Base-by-base conservation (phyloP, 257 asterid genomes). In the Galeopsis tetrahit region DNA sequence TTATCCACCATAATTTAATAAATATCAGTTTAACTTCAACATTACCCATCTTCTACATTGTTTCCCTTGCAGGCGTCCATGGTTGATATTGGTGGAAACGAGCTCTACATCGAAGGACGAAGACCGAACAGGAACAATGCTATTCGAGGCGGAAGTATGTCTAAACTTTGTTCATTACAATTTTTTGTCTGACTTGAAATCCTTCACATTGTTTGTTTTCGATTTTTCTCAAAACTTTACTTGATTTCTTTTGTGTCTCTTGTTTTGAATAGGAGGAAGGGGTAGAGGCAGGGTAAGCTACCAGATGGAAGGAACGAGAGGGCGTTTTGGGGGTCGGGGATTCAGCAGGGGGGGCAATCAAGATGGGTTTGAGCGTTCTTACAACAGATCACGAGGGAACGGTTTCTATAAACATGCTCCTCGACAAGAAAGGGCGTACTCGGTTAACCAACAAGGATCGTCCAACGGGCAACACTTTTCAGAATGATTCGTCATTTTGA, bases 101-200 rank as follows among this genome's bases (percentile, higher is more conserved):
- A 86, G 69, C 91, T 95, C 72, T 85, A 87, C 82, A 85, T 92
- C 62, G 99, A 95, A 88, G 99, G 98, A 56, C 85, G 99, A 68
- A 85, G 97, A 84, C 97, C 97, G 4, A 92, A 84, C 86, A 82
- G 98, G 81, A 82, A 85, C 78, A 82, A 69, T 70, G 67, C 85
- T 38, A 60, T 77, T 70, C 89, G 96, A 44, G 91, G 91, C 6
- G 98, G 99, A 83, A 90, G 99, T 92, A 90, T 4, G 97, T 81
- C 36, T 42, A 39, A 61, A 3, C 57, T 55, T 67, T 64, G 42
- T 65, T 73, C 5, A 44, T 9, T 63, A 34, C 57, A 49, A 66
- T 55, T 7, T 75, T 63, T 0, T 43, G 66, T 14, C 2, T 6
- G 43, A 33, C 14, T 69, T n/a, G 11, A 64, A 14, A 35, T 65